phyloP scores from a whole-genome alignment of 129 eudicot genomes.

The Centrapalus pauciflorus region DNA sequence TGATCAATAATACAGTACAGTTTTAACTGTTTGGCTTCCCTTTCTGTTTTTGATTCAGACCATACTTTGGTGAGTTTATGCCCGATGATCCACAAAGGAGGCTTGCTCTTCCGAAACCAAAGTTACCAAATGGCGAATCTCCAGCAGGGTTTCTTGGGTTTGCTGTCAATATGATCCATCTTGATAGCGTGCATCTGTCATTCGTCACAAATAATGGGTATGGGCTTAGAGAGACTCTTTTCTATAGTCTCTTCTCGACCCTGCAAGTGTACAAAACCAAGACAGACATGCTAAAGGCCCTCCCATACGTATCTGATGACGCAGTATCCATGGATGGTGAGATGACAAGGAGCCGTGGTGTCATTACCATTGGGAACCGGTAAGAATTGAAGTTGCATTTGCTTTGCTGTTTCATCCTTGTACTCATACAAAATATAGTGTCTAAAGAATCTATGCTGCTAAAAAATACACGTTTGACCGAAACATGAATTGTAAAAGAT shows the following conservation, averaged over 20 bases:
- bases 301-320: conserved; percentile 53
- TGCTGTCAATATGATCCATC: conserved; percentile 81
- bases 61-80: conserved; percentile 61
- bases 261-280: conserved; percentile 72
- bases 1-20: background rate
- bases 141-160: conserved; percentile 90
- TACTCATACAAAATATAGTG: too few species aligned
- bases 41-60: conserved; percentile 32
- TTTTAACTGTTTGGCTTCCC: conserved; percentile 5
- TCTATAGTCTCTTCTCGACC: conserved; percentile 57
- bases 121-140: conserved; percentile 56
- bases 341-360: conserved; percentile 41
- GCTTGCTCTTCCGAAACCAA: conserved; percentile 77
- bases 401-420: too few species aligned
- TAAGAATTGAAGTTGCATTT: too few species aligned
- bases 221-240: conserved; percentile 87
- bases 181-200: conserved; percentile 39
- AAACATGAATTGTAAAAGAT: too few species aligned
- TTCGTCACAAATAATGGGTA: conserved; percentile 42
- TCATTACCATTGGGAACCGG: conserved; percentile 48
- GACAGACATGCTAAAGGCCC: conserved; percentile 61
- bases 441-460: too few species aligned
- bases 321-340: conserved; percentile 87
- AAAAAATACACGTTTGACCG: too few species aligned
- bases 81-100: conserved; percentile 77